These are phyloP conservation scores for Laburnicola sp. DNA, from an alignment of 2,329 filamentous ascomycete species.

Conservation along the genomic window DNA sequence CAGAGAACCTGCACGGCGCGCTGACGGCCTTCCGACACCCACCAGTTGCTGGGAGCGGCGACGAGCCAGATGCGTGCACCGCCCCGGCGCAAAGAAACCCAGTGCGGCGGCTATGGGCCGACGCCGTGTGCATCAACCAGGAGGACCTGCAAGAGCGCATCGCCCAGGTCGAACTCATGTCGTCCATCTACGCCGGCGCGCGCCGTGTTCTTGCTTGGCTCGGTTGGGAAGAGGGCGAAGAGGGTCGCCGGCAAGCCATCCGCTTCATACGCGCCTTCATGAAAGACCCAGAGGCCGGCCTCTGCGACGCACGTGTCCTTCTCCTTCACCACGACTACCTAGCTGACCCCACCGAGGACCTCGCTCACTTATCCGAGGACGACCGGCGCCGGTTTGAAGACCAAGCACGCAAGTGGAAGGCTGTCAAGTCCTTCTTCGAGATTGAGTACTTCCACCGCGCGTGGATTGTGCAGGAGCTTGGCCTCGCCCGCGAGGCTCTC, in stretches of 20 bases:
- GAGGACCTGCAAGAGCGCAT: constrained; percentile 4
- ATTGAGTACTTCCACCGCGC: constrained; percentile 8
- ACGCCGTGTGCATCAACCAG: neutral
- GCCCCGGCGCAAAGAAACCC: neutral
- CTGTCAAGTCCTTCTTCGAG: constrained; percentile 4
- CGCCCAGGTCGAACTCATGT: constrained; percentile 2
- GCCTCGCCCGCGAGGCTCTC: constrained; percentile 3
- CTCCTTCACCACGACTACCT: constrained; percentile 1
- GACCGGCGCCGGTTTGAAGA: neutral
- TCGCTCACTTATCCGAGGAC: neutral
- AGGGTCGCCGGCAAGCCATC: neutral
- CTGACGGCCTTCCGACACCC: constrained; percentile 3
- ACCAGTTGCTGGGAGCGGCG: neutral
- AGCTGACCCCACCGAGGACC: neutral
- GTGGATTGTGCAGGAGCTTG: constrained; percentile 5
- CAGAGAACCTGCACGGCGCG: constrained; percentile 2
- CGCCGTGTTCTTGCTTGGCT: neutral
- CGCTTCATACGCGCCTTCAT: constrained; percentile 1
- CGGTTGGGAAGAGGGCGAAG: constrained; percentile 2
- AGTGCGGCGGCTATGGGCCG: neutral
- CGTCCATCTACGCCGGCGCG: neutral
- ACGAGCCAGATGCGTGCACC: neutral
- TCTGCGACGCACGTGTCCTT: constrained; percentile 1
- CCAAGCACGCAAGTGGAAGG: constrained; percentile 1
- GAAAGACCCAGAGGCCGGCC: neutral